Base-by-base conservation (phyloP, 1,139 yeast species). In the Pneumocystis wakefieldiae region DNA sequence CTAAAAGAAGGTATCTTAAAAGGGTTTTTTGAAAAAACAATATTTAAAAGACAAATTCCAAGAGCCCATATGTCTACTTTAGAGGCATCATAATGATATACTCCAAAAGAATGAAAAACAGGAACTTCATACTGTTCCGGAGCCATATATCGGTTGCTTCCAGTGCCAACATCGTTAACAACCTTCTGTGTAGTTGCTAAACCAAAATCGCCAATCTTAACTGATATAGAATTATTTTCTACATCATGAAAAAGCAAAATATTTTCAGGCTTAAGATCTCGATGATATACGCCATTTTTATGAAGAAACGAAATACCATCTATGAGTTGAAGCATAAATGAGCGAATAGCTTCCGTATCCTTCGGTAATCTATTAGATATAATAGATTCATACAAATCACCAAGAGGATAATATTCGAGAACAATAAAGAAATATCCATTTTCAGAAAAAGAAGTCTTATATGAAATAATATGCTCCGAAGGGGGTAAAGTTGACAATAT, bases 111-210 rank as follows among this genome's bases (percentile, higher is more conserved):
- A 48, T 48, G 55, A 8, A 48, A 48, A 19, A 15, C 59, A 19
- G 42, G 59, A 57, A 37, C 38, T 17, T 63, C 62, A 67, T 80
- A 80, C 65, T 91, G 77, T 72, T 92, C 98, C 0, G 98, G 98
- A 0, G 97, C 96, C 98, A 92, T 92, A 74, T 92, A 92, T 66
- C 97, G 79, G 74, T 91, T 97, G 61, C 92, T 84, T 32, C 98
- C 98, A 65, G 91, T 87, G 68, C 91, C 96, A 73, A 90, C 87
- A 70, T 91, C 97, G 58, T 81, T 75, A 70, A 90, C 84, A 59
- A 76, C 75, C 62, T 76, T 76, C 38, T 80, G 77, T 19, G 86
- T 83, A 1, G 97, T 86, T 1, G 96, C 89, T 35, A 90, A 78
- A 1, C 97, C 97, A 71, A 90, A 90, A 74, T 90, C 97, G 41